phyloP scores from a whole-genome alignment of 2,329 filamentous ascomycete species.

The Aspergillus novoparasiticus region DNA sequence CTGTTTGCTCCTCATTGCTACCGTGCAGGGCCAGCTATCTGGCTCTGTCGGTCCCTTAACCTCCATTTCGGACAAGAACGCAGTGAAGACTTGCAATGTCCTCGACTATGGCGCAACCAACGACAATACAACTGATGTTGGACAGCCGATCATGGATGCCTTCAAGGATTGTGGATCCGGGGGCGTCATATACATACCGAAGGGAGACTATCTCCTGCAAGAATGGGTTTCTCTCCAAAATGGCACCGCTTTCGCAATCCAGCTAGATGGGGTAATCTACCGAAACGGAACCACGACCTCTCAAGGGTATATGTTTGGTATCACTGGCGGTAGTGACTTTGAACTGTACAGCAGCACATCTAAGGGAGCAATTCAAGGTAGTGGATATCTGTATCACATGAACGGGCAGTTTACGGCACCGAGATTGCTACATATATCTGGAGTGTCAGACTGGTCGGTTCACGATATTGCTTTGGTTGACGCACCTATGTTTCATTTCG shows the following conservation, averaged over 20 bases:
- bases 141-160: slow-evolving; percentile 51
- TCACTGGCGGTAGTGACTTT: slow-evolving; percentile 44
- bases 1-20: too few relatives aligned
- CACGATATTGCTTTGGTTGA: slow-evolving; percentile 55
- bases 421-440: slow-evolving; percentile 25
- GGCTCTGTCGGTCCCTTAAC: slow-evolving; percentile 50
- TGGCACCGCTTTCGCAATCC: slow-evolving; percentile 53
- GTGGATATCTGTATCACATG: slow-evolving; percentile 53
- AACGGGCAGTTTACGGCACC: slow-evolving; percentile 19
- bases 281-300: slow-evolving; percentile 57
- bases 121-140: slow-evolving; percentile 55
- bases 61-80: slow-evolving; percentile 44
- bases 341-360: slow-evolving; percentile 57
- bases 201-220: slow-evolving; percentile 53
- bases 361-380: slow-evolving; percentile 56
- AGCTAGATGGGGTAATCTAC: slow-evolving; percentile 58
- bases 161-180: slow-evolving; percentile 56
- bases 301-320: slow-evolving; percentile 44
- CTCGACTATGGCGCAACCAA: slow-evolving; percentile 56
- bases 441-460: slow-evolving; percentile 49
- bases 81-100: slow-evolving; percentile 55
- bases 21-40: slow-evolving; percentile 37
- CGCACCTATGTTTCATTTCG: slow-evolving; percentile 54
- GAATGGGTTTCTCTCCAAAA: slow-evolving; percentile 54
- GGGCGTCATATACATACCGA: slow-evolving; percentile 53